phyloP scores from a whole-genome alignment of 768 basidiomycete genomes.

The Boletus huronensis region DNA sequence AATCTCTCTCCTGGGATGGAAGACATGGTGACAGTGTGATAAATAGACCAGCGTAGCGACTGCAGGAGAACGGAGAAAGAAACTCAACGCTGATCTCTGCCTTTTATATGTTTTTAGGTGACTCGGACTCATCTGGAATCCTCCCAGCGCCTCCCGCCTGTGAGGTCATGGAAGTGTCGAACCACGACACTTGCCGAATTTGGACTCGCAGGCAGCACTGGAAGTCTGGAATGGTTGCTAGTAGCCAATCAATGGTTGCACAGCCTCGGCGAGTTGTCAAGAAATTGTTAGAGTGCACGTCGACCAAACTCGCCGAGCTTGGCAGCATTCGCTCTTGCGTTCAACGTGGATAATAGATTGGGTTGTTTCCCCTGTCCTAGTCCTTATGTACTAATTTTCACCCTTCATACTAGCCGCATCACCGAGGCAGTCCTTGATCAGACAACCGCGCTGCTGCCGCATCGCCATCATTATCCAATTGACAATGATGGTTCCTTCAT shows the following conservation, averaged over 20 bases:
- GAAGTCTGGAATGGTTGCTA: no score
- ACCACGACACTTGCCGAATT: constrained; percentile 1
- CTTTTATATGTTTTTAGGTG: not conserved
- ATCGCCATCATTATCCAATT: not conserved
- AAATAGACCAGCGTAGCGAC: not conserved
- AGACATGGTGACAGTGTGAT: not conserved
- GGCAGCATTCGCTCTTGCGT: not conserved
- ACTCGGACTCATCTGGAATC: not conserved
- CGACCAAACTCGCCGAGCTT: no score
- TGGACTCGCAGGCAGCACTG: no score
- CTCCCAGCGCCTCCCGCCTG: not conserved
- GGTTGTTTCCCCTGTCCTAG: not conserved
- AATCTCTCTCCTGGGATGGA: not conserved
- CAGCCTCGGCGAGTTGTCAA: no score
- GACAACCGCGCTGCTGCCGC: not conserved
- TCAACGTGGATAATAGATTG: no score
- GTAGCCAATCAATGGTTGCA: no score
- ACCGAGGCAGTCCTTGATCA: not conserved
- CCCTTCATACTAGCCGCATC: not conserved
- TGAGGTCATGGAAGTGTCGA: not conserved
- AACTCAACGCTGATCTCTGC: not conserved
- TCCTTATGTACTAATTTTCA: not conserved
- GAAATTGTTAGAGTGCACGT: no score
- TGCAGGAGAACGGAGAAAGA: not conserved
- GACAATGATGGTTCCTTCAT: constrained; percentile 4